Evolutionary conservation across 2,329 filamentous ascomycete genomes (phyloP), one percentile per base, ranked within the genome.

Genomic region (Pyrenophora graminea): DNA sequence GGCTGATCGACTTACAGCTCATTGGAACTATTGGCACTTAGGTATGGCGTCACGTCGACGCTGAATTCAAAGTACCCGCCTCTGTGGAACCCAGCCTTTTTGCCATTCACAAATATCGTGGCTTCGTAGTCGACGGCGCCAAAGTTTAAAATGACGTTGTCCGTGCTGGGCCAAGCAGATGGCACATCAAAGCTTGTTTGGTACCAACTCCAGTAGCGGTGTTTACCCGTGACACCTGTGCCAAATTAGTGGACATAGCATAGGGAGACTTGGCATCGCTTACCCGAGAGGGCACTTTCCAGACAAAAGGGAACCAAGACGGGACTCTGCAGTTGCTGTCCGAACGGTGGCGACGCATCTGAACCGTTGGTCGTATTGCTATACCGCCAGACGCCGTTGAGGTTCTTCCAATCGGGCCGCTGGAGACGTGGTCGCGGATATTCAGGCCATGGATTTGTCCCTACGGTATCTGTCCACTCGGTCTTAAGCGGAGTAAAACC

Each of bases 21-120:
- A 61, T 87, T 87, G 0, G 74, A 69, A 3, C 75, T 76, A 27
- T 76, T 76, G 1, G 59, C 51, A 6, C 64, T 66, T 18, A 79
- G 53, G 38, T 71, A 63, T 21, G 77, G 63, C 0, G 85, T 86
- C 15, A 84, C 74, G 60, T 88, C 85, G 17, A 87, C 56, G 1
- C 76, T 80, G 62, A 87, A 87, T 21, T 80, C 77, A 61, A 80
- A 85, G 61, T 87, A 87, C 0, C 85, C 85, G 19, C 85, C 85
- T 1, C 77, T 74, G 55, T 88, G 77, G 45, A 77, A 79, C 0
- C 77, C 80, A 3, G 79, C 80, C 17, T 79, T 55, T 19, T 77
- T 61, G 2, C 81, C 80, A 56, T 86, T 86, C 58, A 87, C 73
- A 51, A 81, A 86, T 1, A 87, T 80, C 0, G 78, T 80, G 6